A percentile compares a stretch with the other conserved stretches of the same genome.
phyloP scores from a whole-genome alignment of 345 rosid genomes.

The Lepidium africanum region DNA sequence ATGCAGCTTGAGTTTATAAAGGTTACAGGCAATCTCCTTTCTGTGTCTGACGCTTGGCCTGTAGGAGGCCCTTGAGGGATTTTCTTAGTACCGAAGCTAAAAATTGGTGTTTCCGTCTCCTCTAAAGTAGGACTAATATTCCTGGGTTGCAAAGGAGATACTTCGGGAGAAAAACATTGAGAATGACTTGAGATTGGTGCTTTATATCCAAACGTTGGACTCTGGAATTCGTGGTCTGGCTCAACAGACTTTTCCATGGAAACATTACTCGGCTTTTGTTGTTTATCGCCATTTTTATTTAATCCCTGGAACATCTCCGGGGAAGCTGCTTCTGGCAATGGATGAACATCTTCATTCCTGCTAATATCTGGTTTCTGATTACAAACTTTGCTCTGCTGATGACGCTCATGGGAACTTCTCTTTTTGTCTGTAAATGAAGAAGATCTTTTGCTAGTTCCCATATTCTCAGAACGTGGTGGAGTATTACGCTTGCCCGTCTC shows the following conservation, averaged over 20 bases:
- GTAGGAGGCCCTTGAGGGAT: conserved; percentile 30
- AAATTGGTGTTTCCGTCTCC: conserved; percentile 26
- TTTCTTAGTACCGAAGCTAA: conserved; percentile 33
- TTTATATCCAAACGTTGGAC: conserved; percentile 58
- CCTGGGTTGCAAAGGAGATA: conserved; percentile 29
- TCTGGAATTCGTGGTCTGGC: conserved; percentile 36
- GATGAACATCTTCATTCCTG: conserved; percentile 29
- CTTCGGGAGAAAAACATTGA: conserved; percentile 38
- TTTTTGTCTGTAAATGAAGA: conserved; percentile 35
- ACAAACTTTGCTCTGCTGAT: conserved; percentile 19
- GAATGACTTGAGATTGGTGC: conserved; percentile 40
- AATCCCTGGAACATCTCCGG: conserved; percentile 26
- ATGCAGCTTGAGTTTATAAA: conserved; percentile 19
- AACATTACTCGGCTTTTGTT: conserved; percentile 24
- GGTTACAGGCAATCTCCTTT: conserved; percentile 48
- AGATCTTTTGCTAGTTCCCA: conserved; percentile 39
- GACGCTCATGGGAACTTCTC: conserved; percentile 22
- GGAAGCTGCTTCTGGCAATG: conserved; percentile 30
- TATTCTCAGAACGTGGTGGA: conserved; percentile 30
- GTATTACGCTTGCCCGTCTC: conserved; percentile 31
- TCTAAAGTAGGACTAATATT: conserved; percentile 32
- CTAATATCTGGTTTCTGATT: conserved; percentile 27
- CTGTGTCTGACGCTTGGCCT: conserved; percentile 32
- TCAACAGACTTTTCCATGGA: conserved; percentile 28
- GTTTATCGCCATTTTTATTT: conserved; percentile 31